A percentile compares a stretch with the other conserved stretches of the same genome.
These are phyloP conservation scores for Thelephora terrestris DNA, from an alignment of 1,284 basidiomycete genomes.

Conservation along the genomic window DNA sequence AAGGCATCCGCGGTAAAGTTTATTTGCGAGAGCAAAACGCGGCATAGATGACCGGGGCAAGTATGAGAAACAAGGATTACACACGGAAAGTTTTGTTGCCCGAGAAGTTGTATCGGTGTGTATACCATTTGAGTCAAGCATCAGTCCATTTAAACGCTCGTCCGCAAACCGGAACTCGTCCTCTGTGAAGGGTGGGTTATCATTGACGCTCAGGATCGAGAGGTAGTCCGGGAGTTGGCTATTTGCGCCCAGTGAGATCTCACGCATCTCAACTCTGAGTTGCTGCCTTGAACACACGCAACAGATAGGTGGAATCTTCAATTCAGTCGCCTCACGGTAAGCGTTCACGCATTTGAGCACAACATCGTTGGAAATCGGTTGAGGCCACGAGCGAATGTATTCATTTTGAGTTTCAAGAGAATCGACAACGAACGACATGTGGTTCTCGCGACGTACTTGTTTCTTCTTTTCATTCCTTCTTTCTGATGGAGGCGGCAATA, in stretches of 20 bases:
- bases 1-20: not conserved
- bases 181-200: not conserved
- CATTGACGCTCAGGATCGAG: not conserved
- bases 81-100: not conserved
- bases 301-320: not conserved
- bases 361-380: not conserved
- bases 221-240: not conserved
- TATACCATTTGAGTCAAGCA: not conserved
- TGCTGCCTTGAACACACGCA: not conserved
- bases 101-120: not conserved
- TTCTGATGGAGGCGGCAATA: too few relatives aligned
- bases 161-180: not conserved
- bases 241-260: not conserved
- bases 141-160: not conserved
- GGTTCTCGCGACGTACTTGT: too few relatives aligned
- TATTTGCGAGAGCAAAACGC: not conserved
- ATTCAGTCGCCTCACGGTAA: not conserved
- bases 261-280: not conserved
- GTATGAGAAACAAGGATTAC: not conserved
- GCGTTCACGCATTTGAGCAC: not conserved
- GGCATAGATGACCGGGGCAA: not conserved
- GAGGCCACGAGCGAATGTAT: not conserved
- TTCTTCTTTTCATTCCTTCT: too few relatives aligned
- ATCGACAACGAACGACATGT: too few relatives aligned
- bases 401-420: too few relatives aligned